Conservation (phyloP, 192 early-diverging fungal genomes). For the Coemansia sp. region DNA sequence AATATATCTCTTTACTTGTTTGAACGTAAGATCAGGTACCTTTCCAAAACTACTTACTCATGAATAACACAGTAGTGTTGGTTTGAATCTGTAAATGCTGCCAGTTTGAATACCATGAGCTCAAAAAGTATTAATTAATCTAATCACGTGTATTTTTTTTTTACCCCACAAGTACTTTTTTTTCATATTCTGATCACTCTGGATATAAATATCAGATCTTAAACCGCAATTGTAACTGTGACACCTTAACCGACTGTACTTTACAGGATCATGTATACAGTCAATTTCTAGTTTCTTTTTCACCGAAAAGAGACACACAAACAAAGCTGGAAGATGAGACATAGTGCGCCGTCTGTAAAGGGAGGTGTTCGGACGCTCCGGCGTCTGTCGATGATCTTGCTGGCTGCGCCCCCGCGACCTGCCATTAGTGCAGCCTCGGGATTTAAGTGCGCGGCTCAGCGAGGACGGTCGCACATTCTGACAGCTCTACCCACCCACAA, state of each 20-base stretch:
- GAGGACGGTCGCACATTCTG: conserved; percentile 53
- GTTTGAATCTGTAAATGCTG: no score
- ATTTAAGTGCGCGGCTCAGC: conserved; percentile 36
- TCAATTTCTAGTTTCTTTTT: conserved; percentile 53
- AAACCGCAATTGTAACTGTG: neutral
- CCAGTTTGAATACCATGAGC: no score
- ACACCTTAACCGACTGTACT: conserved; percentile 48
- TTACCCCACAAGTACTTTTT: neutral
- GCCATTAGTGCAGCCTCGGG: conserved; percentile 7
- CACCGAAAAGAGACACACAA: conserved; percentile 49
- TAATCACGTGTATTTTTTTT: neutral
- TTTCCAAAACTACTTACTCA: neutral
- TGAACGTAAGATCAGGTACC: no score
- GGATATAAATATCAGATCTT: neutral
- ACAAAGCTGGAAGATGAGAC: conserved; percentile 48
- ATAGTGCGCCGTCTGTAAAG: conserved; percentile 52
- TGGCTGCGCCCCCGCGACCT: conserved; percentile 33
- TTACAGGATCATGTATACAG: conserved; percentile 55
- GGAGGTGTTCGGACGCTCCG: conserved; percentile 19
- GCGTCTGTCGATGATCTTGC: conserved; percentile 42
- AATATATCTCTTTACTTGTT: no score
- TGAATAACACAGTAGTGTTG: no score
- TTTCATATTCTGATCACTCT: neutral
- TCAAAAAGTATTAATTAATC: no score
- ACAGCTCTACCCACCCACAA: conserved; percentile 18